A percentile compares a stretch with the other conserved stretches of the same genome.
Evolutionary conservation across 306 rosid species (phyloP).

Genomic region (Betula pendula): DNA sequence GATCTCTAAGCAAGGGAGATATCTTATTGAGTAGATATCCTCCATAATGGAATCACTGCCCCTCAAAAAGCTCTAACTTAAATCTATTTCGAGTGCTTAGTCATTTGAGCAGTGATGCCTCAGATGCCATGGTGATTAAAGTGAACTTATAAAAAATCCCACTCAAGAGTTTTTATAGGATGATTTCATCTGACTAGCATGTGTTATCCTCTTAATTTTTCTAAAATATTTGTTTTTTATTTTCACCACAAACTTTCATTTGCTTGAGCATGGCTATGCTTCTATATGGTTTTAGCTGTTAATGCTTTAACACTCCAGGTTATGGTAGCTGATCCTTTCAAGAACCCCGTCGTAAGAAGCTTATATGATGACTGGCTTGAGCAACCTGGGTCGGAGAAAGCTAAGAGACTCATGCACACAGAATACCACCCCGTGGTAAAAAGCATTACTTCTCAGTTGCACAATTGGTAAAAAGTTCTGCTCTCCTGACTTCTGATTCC

Average conservation of each 20-base stretch:
- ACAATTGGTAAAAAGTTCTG: slow-evolving; percentile 60
- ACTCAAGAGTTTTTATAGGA: background rate
- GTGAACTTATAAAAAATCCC: background rate
- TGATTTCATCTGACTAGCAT: background rate
- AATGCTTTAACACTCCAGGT: slow-evolving; percentile 40
- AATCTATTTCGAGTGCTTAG: background rate
- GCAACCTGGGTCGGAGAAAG: slow-evolving; percentile 89
- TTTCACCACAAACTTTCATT: background rate
- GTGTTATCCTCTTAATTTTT: background rate
- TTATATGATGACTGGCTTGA: slow-evolving; percentile 81
- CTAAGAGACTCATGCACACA: slow-evolving; percentile 72
- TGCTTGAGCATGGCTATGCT: slow-evolving; percentile 4
- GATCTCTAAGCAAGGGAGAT: background rate
- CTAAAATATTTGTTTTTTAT: background rate
- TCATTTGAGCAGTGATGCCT: background rate
- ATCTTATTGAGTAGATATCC: background rate
- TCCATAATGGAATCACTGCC: background rate
- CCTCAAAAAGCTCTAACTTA: background rate
- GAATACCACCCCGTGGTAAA: slow-evolving; percentile 79
- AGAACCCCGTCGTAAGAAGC: slow-evolving; percentile 57
- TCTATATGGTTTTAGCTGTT: background rate
- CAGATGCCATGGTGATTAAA: background rate
- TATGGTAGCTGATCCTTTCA: slow-evolving; percentile 59
- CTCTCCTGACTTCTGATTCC: slow-evolving; percentile 13
- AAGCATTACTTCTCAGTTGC: slow-evolving; percentile 87